phyloP scores from a whole-genome alignment of 257 asterid genomes.

The Anisodus tanguticus region DNA sequence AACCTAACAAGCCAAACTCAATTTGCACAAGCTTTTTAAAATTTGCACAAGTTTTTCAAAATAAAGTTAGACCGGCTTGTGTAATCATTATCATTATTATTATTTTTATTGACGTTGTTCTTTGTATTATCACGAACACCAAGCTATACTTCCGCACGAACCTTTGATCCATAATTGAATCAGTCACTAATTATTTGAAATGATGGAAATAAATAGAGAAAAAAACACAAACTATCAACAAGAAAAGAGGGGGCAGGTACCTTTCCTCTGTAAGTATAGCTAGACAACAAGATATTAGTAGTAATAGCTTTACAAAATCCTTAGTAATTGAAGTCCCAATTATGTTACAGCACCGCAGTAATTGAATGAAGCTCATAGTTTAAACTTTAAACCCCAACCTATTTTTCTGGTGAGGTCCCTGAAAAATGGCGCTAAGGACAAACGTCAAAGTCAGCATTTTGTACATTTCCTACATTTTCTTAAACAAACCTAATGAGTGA shows the following conservation, averaged over 20 bases:
- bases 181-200: not conserved
- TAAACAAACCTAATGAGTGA: not conserved
- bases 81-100: too few relatives aligned
- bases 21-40: not conserved
- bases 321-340: not conserved
- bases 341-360: not conserved
- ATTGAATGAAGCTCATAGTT: not conserved
- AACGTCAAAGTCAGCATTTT: not conserved
- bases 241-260: not conserved
- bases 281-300: not conserved
- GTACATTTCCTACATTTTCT: not conserved
- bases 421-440: not conserved
- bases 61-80: not conserved
- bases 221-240: not conserved
- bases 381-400: not conserved
- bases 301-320: not conserved
- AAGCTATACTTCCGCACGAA: too few relatives aligned
- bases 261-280: not conserved
- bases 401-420: not conserved
- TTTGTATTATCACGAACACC: too few relatives aligned
- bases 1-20: conserved; percentile 11
- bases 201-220: not conserved
- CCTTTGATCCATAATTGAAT: too few relatives aligned
- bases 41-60: too few relatives aligned
- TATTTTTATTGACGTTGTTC: too few relatives aligned